These are phyloP conservation scores for Pichia ethanolica DNA, from an alignment of 805 yeast species.

Conservation along the genomic window DNA sequence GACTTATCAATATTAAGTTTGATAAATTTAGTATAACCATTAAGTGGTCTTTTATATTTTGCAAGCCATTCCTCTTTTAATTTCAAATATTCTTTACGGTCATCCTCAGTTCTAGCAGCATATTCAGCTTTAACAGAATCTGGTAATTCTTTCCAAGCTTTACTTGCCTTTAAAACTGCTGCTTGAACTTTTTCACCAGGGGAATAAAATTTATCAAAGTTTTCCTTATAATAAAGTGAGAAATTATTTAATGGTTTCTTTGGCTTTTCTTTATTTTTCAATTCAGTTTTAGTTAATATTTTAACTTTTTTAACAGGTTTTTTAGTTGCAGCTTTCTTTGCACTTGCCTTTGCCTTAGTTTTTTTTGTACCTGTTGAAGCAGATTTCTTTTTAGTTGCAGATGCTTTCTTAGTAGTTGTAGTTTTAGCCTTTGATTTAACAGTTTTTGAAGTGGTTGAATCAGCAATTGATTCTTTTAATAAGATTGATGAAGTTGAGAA, in stretches of 20 bases:
- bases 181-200: slow-evolving; percentile 5
- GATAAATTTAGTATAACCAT: slow-evolving; percentile 20
- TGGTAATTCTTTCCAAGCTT: slow-evolving; percentile 18
- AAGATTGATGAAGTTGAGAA: slow-evolving; percentile 9
- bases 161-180: slow-evolving; percentile 7
- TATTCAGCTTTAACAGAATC: slow-evolving; percentile 14
- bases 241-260: slow-evolving; percentile 16
- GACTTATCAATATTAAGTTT: slow-evolving; percentile 12
- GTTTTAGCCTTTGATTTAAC: background rate
- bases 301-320: slow-evolving; percentile 3
- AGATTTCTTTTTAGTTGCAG: slow-evolving; percentile 2
- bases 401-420: background rate
- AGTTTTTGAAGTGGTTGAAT: background rate
- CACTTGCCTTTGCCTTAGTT: slow-evolving; percentile 7
- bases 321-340: background rate
- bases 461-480: slow-evolving; percentile 9
- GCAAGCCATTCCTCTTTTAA: slow-evolving; percentile 20
- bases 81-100: slow-evolving; percentile 7
- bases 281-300: slow-evolving; percentile 7
- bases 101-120: background rate
- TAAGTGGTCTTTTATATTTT: slow-evolving; percentile 16
- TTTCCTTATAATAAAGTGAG: slow-evolving; percentile 13
- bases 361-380: slow-evolving; percentile 2
- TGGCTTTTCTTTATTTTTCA: slow-evolving; percentile 16
- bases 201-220: slow-evolving; percentile 5